Percentiles rank a stretch among this genome's conserved stretches.
Conservation (phyloP, 2,329 filamentous ascomycete genomes). For the Paecilomyces sp. region DNA sequence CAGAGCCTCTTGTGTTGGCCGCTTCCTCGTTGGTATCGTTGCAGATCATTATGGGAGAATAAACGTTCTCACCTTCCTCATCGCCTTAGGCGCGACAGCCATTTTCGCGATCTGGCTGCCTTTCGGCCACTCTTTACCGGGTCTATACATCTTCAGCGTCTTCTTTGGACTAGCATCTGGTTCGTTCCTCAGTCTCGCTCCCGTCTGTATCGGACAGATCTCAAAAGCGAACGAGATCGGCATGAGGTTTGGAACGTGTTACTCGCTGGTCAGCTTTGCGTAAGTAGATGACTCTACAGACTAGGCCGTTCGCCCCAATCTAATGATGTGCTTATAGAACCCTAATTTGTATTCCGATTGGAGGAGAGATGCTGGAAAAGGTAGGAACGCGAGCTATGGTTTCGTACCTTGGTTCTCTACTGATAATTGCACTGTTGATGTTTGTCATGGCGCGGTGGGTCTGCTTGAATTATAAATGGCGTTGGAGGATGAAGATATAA, state of each 20-base stretch:
- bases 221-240: constrained; percentile 43
- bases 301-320: no score
- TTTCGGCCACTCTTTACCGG: constrained; percentile 31
- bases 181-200: constrained; percentile 39
- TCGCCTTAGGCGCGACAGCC: constrained; percentile 26
- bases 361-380: constrained; percentile 42
- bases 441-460: constrained; percentile 32
- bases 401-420: constrained; percentile 37
- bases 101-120: constrained; percentile 41
- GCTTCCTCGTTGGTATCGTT: constrained; percentile 37
- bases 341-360: constrained; percentile 42
- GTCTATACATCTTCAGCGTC: constrained; percentile 36
- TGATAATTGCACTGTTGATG: constrained; percentile 29
- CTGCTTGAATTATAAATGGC: constrained; percentile 31
- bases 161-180: constrained; percentile 43
- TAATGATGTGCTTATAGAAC: constrained; percentile 17
- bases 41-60: constrained; percentile 41
- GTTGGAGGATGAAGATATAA: constrained; percentile 29
- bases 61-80: constrained; percentile 36
- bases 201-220: constrained; percentile 42
- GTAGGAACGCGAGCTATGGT: constrained; percentile 40
- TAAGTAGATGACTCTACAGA: constrained; percentile 9
- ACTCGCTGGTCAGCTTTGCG: constrained; percentile 43
- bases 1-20: constrained; percentile 36
- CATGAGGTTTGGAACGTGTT: constrained; percentile 42